Base-by-base conservation (phyloP, 2,329 filamentous ascomycete species). In the Fragosphaeria purpurea region DNA sequence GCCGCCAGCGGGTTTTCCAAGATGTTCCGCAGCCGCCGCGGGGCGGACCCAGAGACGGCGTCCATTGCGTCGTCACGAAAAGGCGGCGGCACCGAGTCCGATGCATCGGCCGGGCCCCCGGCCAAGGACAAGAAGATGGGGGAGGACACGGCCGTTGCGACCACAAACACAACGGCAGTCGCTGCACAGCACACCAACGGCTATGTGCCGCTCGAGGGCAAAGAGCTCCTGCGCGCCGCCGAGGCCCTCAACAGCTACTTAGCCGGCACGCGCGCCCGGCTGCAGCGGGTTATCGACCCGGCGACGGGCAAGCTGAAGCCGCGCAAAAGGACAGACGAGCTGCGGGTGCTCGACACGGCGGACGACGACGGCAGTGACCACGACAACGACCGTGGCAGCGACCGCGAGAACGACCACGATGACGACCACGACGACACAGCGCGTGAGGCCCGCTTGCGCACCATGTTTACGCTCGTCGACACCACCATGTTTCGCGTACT, bases 401-500 rank as follows among this genome's bases (percentile, higher is more conserved):
- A 33, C 11, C 42, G 10, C 4, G 50, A 46, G 10, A 41, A 50
- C 33, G 52, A 45, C 31, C 11, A 34, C 12, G 31, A n/a, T 7
- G 42, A 45, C 30, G 66, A 68, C 41, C 74, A 78, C 5, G 69
- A 71, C 1, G 73, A 82, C 32, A 72, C 76, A 45, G 67, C 87
- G 55, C 83, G 88, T 55, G 82, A 87, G 57, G 72, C 80, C 46
- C 83, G 85, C 56, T 74, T 97, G 3, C 77, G 82, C 10, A 76
- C 83, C 39, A 88, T 85, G 1, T 95, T 93, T 38, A 83, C 80
- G 46, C 71, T 96, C 3, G 88, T 97, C 6, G 93, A 98, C 62
- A 98, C 93, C 0, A 91, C 90, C 1, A 76, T 98, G 0, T 97
- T 98, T 71, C 82, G 91, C 12, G 86, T 88, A 0, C 94, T 95